Conservation (phyloP, 179 eudicot species). For the Silene coronaria region DNA sequence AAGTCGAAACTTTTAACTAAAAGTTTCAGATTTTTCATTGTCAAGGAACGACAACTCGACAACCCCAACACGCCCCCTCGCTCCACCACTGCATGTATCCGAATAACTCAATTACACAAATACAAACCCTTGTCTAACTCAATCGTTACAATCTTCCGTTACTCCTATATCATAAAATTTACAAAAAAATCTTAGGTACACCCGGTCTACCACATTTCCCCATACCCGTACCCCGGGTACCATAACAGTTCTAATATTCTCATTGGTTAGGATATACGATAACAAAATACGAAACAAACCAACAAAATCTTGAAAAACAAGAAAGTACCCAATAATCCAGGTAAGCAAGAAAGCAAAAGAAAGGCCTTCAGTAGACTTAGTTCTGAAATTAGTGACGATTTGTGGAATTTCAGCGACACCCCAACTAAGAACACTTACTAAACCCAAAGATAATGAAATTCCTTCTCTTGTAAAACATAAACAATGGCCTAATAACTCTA, state of each 20-base stretch:
- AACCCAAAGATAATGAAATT: constrained; percentile 41
- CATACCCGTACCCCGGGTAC: too few species aligned
- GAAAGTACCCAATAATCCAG: constrained; percentile 57
- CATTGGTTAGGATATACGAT: too few species aligned
- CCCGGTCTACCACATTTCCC: too few species aligned
- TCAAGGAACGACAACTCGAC: too few species aligned
- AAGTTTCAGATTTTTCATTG: too few species aligned
- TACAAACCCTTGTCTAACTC: neutral
- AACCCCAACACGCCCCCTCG: neutral
- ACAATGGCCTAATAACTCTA: constrained; percentile 30
- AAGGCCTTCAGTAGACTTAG: constrained; percentile 58
- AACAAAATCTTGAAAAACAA: neutral
- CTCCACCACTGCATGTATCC: neutral
- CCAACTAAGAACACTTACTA: constrained; percentile 55
- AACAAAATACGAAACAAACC: neutral
- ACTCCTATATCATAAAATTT: too few species aligned
- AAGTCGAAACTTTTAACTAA: too few species aligned
- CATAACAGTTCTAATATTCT: too few species aligned
- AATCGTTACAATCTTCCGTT: neutral
- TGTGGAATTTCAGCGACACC: constrained; percentile 69
- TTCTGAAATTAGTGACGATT: constrained; percentile 47
- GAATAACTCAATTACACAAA: neutral
- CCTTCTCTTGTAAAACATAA: constrained; percentile 33
- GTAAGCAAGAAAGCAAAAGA: constrained; percentile 57
- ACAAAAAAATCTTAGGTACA: too few species aligned